Conservation (phyloP, 164 flowering plant species). For the Vitis amurensis region DNA sequence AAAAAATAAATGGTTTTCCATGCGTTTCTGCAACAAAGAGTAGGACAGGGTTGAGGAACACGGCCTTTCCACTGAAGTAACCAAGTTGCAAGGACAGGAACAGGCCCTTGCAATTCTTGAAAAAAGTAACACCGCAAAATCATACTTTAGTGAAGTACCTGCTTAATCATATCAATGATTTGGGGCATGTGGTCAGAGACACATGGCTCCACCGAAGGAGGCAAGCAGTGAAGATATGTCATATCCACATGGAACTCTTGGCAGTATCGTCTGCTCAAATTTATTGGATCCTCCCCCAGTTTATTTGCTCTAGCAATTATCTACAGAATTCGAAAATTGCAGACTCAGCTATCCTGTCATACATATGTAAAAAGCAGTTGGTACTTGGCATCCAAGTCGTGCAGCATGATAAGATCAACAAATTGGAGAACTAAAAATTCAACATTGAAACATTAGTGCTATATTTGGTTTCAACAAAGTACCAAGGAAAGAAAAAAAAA, state of each 20-base stretch:
- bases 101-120: background rate
- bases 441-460: background rate
- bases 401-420: constrained; percentile 4
- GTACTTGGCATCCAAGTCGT: constrained; percentile 19
- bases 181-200: constrained; percentile 94
- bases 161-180: constrained; percentile 82
- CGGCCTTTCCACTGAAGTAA: background rate
- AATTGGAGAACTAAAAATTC: constrained; percentile 1
- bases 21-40: no score
- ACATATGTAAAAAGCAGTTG: constrained; percentile 41
- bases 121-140: background rate
- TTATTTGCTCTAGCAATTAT: constrained; percentile 89
- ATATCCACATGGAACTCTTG: constrained; percentile 84
- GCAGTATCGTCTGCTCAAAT: constrained; percentile 80
- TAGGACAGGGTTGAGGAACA: no score
- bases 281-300: constrained; percentile 82
- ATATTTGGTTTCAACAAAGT: no score
- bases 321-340: constrained; percentile 71
- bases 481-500: no score
- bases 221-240: constrained; percentile 70
- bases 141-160: constrained; percentile 38
- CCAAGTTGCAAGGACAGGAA: constrained; percentile 4
- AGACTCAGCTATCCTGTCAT: constrained; percentile 60
- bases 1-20: no score
- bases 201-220: constrained; percentile 87